A percentile compares a stretch with the other conserved stretches of the same genome.
Evolutionary conservation across 148 eudicot species (phyloP).

Genomic region (Rhododendron ovatum): DNA sequence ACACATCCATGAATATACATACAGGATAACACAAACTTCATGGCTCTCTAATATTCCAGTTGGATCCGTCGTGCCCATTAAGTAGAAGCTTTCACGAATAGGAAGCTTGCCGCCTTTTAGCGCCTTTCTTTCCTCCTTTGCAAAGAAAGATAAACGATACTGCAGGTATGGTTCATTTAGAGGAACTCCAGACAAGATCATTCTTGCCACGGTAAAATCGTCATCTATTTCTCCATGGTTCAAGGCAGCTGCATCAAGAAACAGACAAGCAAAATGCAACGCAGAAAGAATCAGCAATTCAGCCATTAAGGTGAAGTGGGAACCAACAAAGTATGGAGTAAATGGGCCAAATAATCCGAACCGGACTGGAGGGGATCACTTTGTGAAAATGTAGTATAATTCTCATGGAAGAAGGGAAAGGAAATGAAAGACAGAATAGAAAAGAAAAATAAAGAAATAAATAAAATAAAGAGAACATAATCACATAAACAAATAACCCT

Average conservation of each 20-base stretch:
- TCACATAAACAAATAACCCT: neutral
- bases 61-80: conserved; percentile 95
- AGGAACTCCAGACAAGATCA: conserved; percentile 73
- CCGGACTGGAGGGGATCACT: neutral
- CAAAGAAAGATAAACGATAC: conserved; percentile 35
- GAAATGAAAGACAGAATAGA: neutral
- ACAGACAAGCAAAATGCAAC: neutral
- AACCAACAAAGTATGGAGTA: neutral
- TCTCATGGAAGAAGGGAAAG: neutral
- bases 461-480: neutral
- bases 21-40: conserved; percentile 90
- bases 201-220: conserved; percentile 34
- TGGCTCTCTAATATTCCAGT: conserved; percentile 46
- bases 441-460: neutral
- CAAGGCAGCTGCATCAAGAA: conserved; percentile 49
- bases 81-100: conserved; percentile 52
- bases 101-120: conserved; percentile 68
- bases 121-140: conserved; percentile 40
- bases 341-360: neutral
- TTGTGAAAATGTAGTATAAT: neutral
- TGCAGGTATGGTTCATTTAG: conserved; percentile 69
- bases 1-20: conserved; percentile 19
- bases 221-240: conserved; percentile 47
- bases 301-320: neutral
- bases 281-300: neutral